Conservation (phyloP, 1,284 basidiomycete genomes). For the Phylloboletellus chloephorus region DNA sequence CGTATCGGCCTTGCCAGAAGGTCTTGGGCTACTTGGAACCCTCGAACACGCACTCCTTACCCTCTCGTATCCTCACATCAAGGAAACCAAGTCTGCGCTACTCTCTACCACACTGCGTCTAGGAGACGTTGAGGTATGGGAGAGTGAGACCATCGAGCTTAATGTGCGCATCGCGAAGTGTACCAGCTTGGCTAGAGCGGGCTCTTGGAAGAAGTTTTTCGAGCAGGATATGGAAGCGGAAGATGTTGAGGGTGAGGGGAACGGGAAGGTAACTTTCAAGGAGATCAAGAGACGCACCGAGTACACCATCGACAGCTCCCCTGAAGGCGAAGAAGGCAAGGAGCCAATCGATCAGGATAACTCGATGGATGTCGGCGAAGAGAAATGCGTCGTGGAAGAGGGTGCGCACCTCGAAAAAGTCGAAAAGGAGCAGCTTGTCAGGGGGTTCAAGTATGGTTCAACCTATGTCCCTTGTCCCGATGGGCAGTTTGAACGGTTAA, state of each 20-base stretch:
- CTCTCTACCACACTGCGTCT: constrained; percentile 63
- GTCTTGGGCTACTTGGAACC: constrained; percentile 57
- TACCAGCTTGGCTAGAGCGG: constrained; percentile 68
- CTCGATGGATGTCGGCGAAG: constrained; percentile 29
- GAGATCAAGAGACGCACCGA: constrained; percentile 55
- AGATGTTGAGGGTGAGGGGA: constrained; percentile 29
- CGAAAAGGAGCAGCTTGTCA: constrained; percentile 69
- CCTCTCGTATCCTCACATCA: constrained; percentile 64
- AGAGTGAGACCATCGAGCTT: constrained; percentile 72
- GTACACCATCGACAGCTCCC: constrained; percentile 46
- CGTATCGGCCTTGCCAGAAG: constrained; percentile 35
- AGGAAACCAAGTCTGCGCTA: constrained; percentile 62
- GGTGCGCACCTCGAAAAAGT: constrained; percentile 43
- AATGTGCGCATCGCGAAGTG: constrained; percentile 79
- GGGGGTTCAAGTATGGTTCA: constrained; percentile 90
- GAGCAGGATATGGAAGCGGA: constrained; percentile 28
- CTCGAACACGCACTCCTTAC: constrained; percentile 67
- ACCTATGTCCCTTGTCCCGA: constrained; percentile 84
- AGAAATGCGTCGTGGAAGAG: constrained; percentile 31
- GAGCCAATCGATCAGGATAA: constrained; percentile 11
- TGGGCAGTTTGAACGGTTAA: constrained; percentile 66
- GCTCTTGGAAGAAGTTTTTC: constrained; percentile 79
- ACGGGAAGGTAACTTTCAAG: constrained; percentile 39
- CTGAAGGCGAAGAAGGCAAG: constrained; percentile 25
- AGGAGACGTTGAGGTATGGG: constrained; percentile 62